phyloP scores from a whole-genome alignment of 345 rosid genomes.

The Populus davidiana region DNA sequence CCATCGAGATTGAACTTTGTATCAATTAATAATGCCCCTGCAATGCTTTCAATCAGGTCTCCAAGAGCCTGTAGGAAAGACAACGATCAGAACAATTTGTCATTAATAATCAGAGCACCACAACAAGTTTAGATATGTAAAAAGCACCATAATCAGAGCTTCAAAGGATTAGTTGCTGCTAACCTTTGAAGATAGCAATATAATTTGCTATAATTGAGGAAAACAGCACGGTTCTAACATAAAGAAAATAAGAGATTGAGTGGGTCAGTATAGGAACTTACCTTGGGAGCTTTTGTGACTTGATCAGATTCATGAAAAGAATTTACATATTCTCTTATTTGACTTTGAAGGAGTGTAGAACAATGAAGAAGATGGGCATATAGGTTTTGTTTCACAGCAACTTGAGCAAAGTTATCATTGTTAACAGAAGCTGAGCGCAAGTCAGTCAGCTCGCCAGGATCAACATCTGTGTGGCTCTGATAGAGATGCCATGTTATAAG shows the following conservation, averaged over 20 bases:
- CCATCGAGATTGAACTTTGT: conserved; percentile 59
- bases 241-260: not conserved
- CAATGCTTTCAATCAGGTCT: conserved; percentile 83
- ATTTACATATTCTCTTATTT: conserved; percentile 52
- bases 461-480: conserved; percentile 49
- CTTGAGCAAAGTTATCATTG: conserved; percentile 83
- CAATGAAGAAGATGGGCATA: conserved; percentile 60
- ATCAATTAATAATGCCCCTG: conserved; percentile 81
- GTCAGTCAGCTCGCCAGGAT: conserved; percentile 90
- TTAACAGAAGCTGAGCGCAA: conserved; percentile 83
- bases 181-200: not conserved
- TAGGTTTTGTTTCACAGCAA: conserved; percentile 52
- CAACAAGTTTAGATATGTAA: not conserved
- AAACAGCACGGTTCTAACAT: not conserved
- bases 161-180: not conserved
- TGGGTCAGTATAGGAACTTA: conserved; percentile 14
- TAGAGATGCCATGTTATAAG: conserved; percentile 78
- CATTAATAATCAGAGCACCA: not conserved
- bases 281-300: conserved; percentile 74
- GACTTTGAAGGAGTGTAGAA: conserved; percentile 44
- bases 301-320: conserved; percentile 42
- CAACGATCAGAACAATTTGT: not conserved
- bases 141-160: not conserved
- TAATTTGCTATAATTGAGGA: not conserved
- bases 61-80: conserved; percentile 67